phyloP scores from a whole-genome alignment of 768 basidiomycete genomes.

The Tricholoma furcatifolium region DNA sequence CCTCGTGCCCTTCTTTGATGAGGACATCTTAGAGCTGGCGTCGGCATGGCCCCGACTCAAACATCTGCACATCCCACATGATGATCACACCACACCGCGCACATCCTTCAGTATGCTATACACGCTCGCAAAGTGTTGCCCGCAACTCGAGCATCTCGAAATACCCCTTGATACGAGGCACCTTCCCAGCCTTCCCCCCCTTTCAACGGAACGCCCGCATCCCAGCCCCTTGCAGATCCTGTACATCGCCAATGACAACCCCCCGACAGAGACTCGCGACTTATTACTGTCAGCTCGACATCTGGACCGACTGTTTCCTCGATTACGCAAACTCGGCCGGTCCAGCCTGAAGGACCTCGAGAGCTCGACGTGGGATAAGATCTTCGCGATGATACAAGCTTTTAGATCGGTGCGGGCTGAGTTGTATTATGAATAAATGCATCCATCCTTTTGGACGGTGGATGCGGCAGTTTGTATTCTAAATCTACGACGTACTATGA shows the following conservation, averaged over 20 bases:
- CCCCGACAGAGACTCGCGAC: background rate
- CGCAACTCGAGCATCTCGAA: background rate
- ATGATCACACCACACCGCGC: background rate
- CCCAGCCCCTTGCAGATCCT: background rate
- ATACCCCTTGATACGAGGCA: background rate
- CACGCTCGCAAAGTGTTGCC: background rate
- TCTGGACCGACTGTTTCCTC: constrained; percentile 1
- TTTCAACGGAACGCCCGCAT: background rate
- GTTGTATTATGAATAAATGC: no score
- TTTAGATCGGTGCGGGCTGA: constrained; percentile 1
- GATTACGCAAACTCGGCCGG: background rate
- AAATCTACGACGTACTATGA: no score
- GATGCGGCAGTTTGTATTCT: no score
- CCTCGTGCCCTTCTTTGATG: background rate
- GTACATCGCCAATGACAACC: background rate
- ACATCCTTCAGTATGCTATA: background rate
- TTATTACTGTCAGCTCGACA: background rate
- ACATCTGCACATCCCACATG: background rate
- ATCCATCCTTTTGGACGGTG: no score
- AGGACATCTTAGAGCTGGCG: background rate
- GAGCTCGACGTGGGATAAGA: background rate
- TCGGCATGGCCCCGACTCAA: background rate
- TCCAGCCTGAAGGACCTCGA: background rate
- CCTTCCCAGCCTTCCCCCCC: background rate
- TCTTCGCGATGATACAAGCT: constrained; percentile 4